Evolutionary conservation across 163 green algal genomes (phyloP).

Genomic region (Scenedesmus sp.): DNA sequence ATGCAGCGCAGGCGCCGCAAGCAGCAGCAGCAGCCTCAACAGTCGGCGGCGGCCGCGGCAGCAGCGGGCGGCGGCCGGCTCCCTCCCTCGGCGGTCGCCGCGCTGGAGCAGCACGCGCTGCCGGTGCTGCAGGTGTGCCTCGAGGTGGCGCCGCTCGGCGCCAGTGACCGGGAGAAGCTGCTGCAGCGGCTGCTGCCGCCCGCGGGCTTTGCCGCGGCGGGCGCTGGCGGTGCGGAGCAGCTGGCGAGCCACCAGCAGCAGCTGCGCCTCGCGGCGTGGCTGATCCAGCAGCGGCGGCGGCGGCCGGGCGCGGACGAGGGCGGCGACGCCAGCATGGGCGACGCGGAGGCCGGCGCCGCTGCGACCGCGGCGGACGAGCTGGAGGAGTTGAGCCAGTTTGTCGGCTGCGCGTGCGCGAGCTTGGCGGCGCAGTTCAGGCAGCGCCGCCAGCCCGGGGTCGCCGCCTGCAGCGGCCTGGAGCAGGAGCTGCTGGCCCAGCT

Average conservation of each 20-base stretch:
- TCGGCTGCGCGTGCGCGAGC: constrained; percentile 13
- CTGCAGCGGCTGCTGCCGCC: constrained; percentile 1
- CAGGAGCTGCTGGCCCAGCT: constrained; percentile 7
- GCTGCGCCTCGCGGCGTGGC: constrained; percentile 25
- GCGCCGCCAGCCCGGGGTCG: neutral
- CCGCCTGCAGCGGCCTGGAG: constrained; percentile 28
- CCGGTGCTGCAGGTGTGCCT: constrained; percentile 41
- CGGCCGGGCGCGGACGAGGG: neutral
- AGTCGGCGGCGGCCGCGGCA: constrained; percentile 2
- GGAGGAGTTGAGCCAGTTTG: constrained; percentile 8
- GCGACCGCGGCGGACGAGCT: too few species aligned
- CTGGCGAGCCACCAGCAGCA: constrained; percentile 14
- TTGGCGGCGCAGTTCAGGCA: constrained; percentile 7
- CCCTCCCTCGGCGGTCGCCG: constrained; percentile 8
- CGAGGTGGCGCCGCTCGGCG: neutral
- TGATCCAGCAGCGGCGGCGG: constrained; percentile 26
- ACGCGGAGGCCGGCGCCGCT: too few species aligned
- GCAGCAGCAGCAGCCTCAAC: constrained; percentile 8
- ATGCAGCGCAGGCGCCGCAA: constrained; percentile 27
- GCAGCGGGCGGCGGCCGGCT: neutral
- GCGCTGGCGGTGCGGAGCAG: neutral
- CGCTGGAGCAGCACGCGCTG: constrained; percentile 32
- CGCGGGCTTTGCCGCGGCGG: neutral
- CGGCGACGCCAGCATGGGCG: constrained; percentile 6
- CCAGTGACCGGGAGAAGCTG: constrained; percentile 33